A percentile compares a stretch with the other conserved stretches of the same genome.
These are phyloP conservation scores for Candida sanyiensis DNA, from an alignment of 805 yeast genomes.

Conservation along the genomic window DNA sequence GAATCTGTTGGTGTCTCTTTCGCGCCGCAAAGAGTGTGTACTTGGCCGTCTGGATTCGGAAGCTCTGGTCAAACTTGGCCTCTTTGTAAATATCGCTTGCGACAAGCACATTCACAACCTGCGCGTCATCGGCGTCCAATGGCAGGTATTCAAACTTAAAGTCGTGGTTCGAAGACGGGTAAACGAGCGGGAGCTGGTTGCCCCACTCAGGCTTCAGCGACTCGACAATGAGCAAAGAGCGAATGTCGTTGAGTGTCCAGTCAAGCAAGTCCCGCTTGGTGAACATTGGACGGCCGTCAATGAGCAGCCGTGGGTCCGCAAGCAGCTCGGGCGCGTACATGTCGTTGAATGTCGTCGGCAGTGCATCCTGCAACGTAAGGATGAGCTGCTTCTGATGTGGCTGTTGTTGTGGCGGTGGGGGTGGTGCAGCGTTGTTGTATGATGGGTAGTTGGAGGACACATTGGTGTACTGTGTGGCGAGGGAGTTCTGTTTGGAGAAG, in stretches of 20 bases:
- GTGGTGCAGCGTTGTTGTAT: conserved; percentile 7
- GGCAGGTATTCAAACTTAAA: conserved; percentile 51
- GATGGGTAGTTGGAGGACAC: too few relatives aligned
- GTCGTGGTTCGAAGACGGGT: conserved; percentile 21
- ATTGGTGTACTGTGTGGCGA: conserved; percentile 17
- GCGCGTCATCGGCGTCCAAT: conserved; percentile 45
- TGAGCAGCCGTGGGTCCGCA: conserved; percentile 37
- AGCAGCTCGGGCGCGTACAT: conserved; percentile 55
- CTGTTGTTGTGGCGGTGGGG: conserved; percentile 8
- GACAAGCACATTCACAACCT: conserved; percentile 44
- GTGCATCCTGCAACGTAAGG: conserved; percentile 39
- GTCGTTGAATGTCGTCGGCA: conserved; percentile 47
- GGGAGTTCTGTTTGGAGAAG: conserved; percentile 19
- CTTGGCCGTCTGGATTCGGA: conserved; percentile 53
- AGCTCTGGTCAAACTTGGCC: conserved; percentile 47
- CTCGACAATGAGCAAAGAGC: conserved; percentile 53
- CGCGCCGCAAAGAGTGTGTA: conserved; percentile 57
- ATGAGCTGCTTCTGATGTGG: conserved; percentile 7
- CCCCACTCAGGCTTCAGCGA: conserved; percentile 50
- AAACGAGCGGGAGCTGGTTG: conserved; percentile 41
- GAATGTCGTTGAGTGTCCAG: conserved; percentile 66
- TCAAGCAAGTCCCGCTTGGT: conserved; percentile 58
- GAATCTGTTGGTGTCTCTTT: conserved; percentile 37
- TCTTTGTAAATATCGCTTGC: conserved; percentile 62
- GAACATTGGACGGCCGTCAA: conserved; percentile 57